phyloP scores from a whole-genome alignment of 1,284 basidiomycete species.

The Pseudozyma thailandica region DNA sequence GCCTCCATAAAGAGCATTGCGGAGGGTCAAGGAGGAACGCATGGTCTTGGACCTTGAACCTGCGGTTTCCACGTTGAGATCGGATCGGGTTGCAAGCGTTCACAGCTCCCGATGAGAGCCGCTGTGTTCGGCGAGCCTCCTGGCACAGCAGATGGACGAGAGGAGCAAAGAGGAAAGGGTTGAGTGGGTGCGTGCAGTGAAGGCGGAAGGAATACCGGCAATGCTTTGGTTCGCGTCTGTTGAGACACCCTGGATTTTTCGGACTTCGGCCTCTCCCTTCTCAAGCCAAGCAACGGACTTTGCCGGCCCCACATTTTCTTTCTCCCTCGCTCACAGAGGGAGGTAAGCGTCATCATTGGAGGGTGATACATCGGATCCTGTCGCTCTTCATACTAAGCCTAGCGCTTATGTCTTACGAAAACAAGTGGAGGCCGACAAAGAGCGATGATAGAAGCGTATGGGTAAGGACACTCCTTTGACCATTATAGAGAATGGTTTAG shows the following conservation, averaged over 20 bases:
- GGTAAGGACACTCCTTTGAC: too few relatives aligned
- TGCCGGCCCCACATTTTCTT: conserved; percentile 17
- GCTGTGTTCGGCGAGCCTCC: neutral
- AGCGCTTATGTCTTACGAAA: neutral
- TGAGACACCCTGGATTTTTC: neutral
- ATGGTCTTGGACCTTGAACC: conserved; percentile 7
- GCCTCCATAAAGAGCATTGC: conserved; percentile 5
- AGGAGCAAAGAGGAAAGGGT: neutral
- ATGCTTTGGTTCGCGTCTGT: neutral
- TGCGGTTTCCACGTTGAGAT: neutral
- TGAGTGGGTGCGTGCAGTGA: neutral
- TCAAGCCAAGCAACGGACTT: conserved; percentile 8
- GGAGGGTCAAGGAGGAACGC: conserved; percentile 8
- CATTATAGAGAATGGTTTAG: neutral
- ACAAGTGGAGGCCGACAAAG: conserved; percentile 1
- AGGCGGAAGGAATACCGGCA: conserved; percentile 7
- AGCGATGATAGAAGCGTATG: neutral
- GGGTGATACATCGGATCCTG: conserved; percentile 1
- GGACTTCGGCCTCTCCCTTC: conserved; percentile 10
- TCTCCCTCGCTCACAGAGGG: neutral
- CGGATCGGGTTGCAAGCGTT: neutral
- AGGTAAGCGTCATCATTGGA: neutral
- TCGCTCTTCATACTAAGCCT: conserved; percentile 7
- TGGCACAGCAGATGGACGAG: neutral
- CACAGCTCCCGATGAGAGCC: neutral